These are phyloP conservation scores for Phalaenopsis aphrodite DNA, from an alignment of 106 monocot genomes.

Conservation along the genomic window DNA sequence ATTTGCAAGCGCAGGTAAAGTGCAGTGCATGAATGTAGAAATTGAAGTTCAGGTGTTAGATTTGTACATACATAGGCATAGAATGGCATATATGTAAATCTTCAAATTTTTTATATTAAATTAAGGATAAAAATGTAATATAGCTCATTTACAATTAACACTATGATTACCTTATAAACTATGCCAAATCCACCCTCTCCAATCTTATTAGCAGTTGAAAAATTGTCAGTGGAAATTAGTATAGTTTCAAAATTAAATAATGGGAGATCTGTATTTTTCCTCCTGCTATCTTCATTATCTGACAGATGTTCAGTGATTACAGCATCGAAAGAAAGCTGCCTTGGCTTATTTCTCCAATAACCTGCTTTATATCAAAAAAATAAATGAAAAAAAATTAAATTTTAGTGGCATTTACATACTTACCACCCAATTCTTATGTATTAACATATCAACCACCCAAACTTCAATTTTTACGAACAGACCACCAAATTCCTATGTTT, in stretches of 20 bases:
- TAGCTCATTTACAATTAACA: background rate
- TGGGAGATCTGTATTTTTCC: constrained; percentile 8
- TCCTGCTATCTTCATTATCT: background rate
- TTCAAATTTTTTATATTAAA: background rate
- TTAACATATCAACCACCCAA: too few species aligned
- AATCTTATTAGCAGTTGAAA: constrained; percentile 14
- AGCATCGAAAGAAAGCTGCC: background rate
- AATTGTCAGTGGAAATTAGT: constrained; percentile 19
- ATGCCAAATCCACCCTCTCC: constrained; percentile 29
- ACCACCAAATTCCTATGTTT: too few species aligned
- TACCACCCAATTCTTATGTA: too few species aligned
- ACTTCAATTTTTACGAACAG: too few species aligned
- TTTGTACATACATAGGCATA: too few species aligned
- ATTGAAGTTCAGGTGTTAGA: too few species aligned
- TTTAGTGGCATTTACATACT: too few species aligned
- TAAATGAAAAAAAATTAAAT: background rate
- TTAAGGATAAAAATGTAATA: background rate
- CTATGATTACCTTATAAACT: constrained; percentile 29
- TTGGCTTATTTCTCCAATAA: background rate
- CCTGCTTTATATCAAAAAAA: background rate
- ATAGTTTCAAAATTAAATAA: constrained; percentile 17
- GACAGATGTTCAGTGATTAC: background rate
- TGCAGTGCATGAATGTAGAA: too few species aligned
- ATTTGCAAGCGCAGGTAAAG: too few species aligned
- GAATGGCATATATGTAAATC: too few species aligned